Evolutionary conservation across 2,329 filamentous ascomycete genomes (phyloP).

Genomic region (Trichoderma semiorbis): DNA sequence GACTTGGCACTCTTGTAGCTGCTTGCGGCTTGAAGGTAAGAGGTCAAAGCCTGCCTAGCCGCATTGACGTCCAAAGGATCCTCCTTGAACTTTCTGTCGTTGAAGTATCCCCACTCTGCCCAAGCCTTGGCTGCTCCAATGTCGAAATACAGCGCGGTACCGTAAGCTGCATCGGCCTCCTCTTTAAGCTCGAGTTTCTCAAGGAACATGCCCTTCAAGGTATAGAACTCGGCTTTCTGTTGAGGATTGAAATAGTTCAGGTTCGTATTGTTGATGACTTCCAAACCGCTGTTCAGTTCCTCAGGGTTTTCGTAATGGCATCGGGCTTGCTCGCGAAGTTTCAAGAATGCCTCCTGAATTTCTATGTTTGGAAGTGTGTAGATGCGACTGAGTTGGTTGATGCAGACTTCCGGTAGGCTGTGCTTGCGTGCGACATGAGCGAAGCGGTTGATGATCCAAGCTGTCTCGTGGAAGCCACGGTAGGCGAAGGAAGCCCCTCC

Average conservation of each 20-base stretch:
- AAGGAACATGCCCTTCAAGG: constrained; percentile 98
- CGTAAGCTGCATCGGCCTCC: constrained; percentile 91
- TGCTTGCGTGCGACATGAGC: constrained; percentile 97
- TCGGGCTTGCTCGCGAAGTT: constrained; percentile 96
- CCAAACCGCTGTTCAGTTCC: constrained; percentile 86
- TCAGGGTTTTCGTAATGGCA: constrained; percentile 96
- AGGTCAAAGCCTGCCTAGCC: constrained; percentile 88
- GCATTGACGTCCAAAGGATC: constrained; percentile 77
- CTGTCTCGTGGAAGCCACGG: constrained; percentile 95
- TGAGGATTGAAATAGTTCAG: constrained; percentile 95
- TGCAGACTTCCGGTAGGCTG: constrained; percentile 93
- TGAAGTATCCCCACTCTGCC: constrained; percentile 99
- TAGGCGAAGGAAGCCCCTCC: constrained; percentile 87
- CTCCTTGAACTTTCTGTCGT: constrained; percentile 92
- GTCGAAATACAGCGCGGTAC: constrained; percentile 92
- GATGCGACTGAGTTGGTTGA: constrained; percentile 93
- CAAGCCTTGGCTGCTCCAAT: constrained; percentile 94
- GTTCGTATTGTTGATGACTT: constrained; percentile 99
- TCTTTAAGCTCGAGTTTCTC: constrained; percentile 88
- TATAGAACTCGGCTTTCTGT: constrained; percentile 99
- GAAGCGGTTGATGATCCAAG: constrained; percentile 99
- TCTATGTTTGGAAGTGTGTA: constrained; percentile 99
- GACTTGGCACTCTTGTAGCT: constrained; percentile 98
- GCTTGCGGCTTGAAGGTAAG: constrained; percentile 91
- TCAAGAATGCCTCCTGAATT: constrained; percentile 98